Evolutionary conservation across 495 filamentous ascomycete genomes (phyloP), one percentile per base, ranked within the genome.

Genomic region (Endocarpon pusillum): DNA sequence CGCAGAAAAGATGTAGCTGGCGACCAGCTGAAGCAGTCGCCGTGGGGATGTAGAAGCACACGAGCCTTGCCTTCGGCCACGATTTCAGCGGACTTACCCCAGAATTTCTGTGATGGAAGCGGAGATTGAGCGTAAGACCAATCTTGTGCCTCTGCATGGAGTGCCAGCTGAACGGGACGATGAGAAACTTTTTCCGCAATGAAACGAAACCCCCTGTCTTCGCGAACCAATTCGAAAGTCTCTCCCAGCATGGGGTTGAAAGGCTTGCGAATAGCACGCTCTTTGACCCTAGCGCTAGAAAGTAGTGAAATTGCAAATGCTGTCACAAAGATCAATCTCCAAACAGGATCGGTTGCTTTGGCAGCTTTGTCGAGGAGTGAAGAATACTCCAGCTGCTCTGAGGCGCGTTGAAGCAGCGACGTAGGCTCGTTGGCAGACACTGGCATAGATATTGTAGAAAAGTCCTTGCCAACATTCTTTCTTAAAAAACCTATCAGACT

Each of bases 201-300:
- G 46, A 96, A 75, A 27, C 89, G 78, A 56, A 87, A 92, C 2
- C 83, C 83, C 26, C 73, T 71, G 21, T 93, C 87, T 49, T 86
- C 80, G 32, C 87, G 75, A 25, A 97, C 71, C 5, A 96, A 69
- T 53, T 97, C 89, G 47, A 69, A 97, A 0, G 91, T 96, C 53
- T 97, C 89, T 37, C 91, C 91, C 0, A 97, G 71, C 62, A 97
- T 82, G 22, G 89, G 91, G 48, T 94, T 97, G 64, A 96, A 97
- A 0, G 89, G 89, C 57, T 97, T 97, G 42, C 89, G 80, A 44
- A 94, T 82, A 15, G 91, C 76, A 9, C 89, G 78, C 46, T 96
- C 89, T 43, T 81, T 82, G 39, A 79, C 74, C 11, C 89, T 72
- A 39, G 66, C 67, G 54, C 67, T 75, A 21, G 82, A 85, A 38